Percentiles rank a stretch among this genome's conserved stretches.
These are phyloP conservation scores for Starmerella scarabaei DNA, from an alignment of 805 yeast genomes.

Conservation along the genomic window DNA sequence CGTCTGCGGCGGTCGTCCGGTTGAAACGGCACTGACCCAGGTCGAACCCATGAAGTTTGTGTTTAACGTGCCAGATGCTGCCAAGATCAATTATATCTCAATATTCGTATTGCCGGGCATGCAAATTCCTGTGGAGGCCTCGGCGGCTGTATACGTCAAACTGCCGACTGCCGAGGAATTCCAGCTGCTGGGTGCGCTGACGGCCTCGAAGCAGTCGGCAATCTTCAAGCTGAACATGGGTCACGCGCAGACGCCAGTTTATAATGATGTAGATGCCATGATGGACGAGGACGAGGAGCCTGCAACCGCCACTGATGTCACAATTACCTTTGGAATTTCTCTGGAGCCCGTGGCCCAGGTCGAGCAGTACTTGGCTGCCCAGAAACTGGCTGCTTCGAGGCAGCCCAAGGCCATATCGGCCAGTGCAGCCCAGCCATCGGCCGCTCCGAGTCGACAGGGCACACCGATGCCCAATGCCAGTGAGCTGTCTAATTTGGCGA, in stretches of 20 bases:
- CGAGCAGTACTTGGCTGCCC: conserved; percentile 35
- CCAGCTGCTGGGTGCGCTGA: conserved; percentile 29
- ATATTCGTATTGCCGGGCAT: conserved; percentile 77
- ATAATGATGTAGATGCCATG: conserved; percentile 41
- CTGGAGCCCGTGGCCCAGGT: conserved; percentile 69
- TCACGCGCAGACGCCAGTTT: conserved; percentile 15
- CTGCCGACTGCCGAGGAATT: conserved; percentile 41
- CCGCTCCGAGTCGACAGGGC: conserved; percentile 23
- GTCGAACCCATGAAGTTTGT: conserved; percentile 58
- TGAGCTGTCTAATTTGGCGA: conserved; percentile 54
- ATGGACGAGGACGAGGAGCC: conserved; percentile 39
- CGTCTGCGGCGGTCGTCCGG: conserved; percentile 61
- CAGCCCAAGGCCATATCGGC: conserved; percentile 6
- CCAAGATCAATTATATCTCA: conserved; percentile 63
- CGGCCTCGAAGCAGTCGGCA: conserved; percentile 66
- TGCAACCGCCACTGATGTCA: conserved; percentile 27
- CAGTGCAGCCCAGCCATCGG: conserved; percentile 18
- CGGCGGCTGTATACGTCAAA: conserved; percentile 84
- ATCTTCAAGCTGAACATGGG: conserved; percentile 63
- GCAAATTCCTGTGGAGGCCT: conserved; percentile 48
- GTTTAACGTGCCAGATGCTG: conserved; percentile 47
- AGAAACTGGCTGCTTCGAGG: conserved; percentile 6
- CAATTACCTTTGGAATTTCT: conserved; percentile 65
- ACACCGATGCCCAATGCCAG: conserved; percentile 32
- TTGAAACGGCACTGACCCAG: conserved; percentile 36